Percentiles rank a stretch among this genome's conserved stretches.
Conservation (phyloP, 2,329 filamentous ascomycete species). For the Aspergillus brasiliensis region DNA sequence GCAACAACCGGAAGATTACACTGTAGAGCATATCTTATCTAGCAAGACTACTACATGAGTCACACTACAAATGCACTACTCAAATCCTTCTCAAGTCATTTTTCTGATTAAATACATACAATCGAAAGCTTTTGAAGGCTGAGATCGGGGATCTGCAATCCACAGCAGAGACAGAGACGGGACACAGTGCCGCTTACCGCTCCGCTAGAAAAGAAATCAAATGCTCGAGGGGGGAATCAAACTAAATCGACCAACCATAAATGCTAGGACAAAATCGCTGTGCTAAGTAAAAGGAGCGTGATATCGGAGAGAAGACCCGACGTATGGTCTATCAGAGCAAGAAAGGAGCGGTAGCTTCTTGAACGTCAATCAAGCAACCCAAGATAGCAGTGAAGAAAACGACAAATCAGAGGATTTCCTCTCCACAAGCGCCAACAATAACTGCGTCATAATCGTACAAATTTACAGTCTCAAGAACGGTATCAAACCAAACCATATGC, state of each 20-base stretch:
- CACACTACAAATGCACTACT: too few relatives aligned
- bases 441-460: slow-evolving; percentile 42
- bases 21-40: background rate
- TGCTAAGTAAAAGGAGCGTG: slow-evolving; percentile 19
- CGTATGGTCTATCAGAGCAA: slow-evolving; percentile 19
- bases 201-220: slow-evolving; percentile 17
- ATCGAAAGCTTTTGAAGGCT: slow-evolving; percentile 18
- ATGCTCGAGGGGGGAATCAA: slow-evolving; percentile 24
- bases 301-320: slow-evolving; percentile 22
- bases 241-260: slow-evolving; percentile 22
- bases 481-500: slow-evolving; percentile 12
- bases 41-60: background rate
- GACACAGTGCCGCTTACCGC: slow-evolving; percentile 13
- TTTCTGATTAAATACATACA: slow-evolving; percentile 31
- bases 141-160: slow-evolving; percentile 6
- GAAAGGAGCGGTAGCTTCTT: slow-evolving; percentile 2
- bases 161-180: slow-evolving; percentile 18
- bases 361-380: slow-evolving; percentile 18
- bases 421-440: slow-evolving; percentile 33
- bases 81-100: slow-evolving; percentile 2
- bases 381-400: slow-evolving; percentile 17
- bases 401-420: slow-evolving; percentile 23
- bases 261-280: slow-evolving; percentile 24
- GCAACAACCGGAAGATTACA: too few relatives aligned
- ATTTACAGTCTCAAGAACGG: slow-evolving; percentile 19